Percentiles rank a stretch among this genome's conserved stretches.
These are phyloP conservation scores for Candida odintsovae DNA, from an alignment of 805 yeast genomes.

Conservation along the genomic window DNA sequence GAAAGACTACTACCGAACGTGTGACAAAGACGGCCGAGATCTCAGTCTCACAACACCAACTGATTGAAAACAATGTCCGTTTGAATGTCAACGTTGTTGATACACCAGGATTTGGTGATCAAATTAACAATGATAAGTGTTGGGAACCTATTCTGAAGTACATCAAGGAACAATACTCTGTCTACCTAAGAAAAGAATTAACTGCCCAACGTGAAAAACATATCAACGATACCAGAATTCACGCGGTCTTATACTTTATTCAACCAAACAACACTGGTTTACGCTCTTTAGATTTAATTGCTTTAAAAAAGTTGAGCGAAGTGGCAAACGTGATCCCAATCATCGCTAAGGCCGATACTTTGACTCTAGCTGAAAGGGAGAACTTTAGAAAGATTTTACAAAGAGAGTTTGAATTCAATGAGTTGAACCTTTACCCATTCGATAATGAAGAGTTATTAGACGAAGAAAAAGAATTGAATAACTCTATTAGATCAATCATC, in stretches of 20 bases:
- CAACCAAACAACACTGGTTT: constrained; percentile 88
- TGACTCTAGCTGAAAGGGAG: constrained; percentile 80
- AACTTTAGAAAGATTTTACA: constrained; percentile 73
- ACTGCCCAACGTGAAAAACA: constrained; percentile 87
- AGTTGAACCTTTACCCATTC: constrained; percentile 79
- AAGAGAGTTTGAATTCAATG: constrained; percentile 65
- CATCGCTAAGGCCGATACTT: constrained; percentile 88
- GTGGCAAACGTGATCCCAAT: constrained; percentile 92
- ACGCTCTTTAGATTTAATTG: constrained; percentile 74
- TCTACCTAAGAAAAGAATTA: constrained; percentile 85
- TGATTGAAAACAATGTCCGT: constrained; percentile 82
- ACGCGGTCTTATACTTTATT: constrained; percentile 85
- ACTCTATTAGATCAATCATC: constrained; percentile 66
- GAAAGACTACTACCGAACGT: constrained; percentile 62
- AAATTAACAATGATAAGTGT: constrained; percentile 87
- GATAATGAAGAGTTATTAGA: constrained; percentile 63
- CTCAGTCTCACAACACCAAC: constrained; percentile 58
- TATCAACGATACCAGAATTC: constrained; percentile 86
- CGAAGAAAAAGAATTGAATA: constrained; percentile 68
- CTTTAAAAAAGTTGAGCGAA: constrained; percentile 78
- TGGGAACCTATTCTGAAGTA: constrained; percentile 96
- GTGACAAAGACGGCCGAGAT: constrained; percentile 84
- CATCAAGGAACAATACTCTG: constrained; percentile 91
- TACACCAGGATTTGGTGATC: constrained; percentile 98
- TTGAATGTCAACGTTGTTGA: constrained; percentile 86